Percentiles rank a stretch among this genome's conserved stretches.
These are phyloP conservation scores for Aquilaria malaccensis DNA, from an alignment of 345 rosid species.

Conservation along the genomic window DNA sequence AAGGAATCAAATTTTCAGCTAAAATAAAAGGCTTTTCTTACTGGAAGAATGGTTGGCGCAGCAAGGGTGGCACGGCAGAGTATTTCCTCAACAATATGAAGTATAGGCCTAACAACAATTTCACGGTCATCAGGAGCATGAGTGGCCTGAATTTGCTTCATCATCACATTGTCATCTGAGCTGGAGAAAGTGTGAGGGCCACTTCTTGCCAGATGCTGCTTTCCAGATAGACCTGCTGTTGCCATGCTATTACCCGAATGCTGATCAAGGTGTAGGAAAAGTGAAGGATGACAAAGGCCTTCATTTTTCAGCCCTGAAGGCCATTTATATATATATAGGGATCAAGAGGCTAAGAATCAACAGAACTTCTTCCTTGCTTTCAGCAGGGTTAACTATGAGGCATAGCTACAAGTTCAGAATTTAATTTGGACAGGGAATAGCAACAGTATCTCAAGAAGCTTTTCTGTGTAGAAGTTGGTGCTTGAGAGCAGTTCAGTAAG, in stretches of 20 bases:
- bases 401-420: conserved; percentile 9
- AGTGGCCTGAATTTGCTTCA: conserved; percentile 52
- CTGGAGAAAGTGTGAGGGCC: conserved; percentile 30
- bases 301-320: conserved; percentile 5
- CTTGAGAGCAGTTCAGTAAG: too few relatives aligned
- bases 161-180: conserved; percentile 45
- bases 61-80: conserved; percentile 28
- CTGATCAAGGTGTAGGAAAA: neutral
- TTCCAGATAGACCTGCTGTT: neutral
- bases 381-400: conserved; percentile 18
- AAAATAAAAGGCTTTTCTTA: neutral
- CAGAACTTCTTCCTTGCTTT: conserved; percentile 42
- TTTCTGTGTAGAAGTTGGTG: too few relatives aligned
- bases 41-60: conserved; percentile 16
- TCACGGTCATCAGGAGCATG: conserved; percentile 52
- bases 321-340: conserved; percentile 17
- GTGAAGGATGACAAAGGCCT: neutral
- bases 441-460: too few relatives aligned
- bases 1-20: neutral
- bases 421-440: conserved; percentile 5
- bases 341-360: conserved; percentile 12
- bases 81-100: conserved; percentile 41
- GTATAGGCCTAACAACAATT: conserved; percentile 32
- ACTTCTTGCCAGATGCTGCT: neutral
- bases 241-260: conserved; percentile 11